These are phyloP conservation scores for Suillus weaverae DNA, from an alignment of 768 basidiomycete species.

Conservation along the genomic window DNA sequence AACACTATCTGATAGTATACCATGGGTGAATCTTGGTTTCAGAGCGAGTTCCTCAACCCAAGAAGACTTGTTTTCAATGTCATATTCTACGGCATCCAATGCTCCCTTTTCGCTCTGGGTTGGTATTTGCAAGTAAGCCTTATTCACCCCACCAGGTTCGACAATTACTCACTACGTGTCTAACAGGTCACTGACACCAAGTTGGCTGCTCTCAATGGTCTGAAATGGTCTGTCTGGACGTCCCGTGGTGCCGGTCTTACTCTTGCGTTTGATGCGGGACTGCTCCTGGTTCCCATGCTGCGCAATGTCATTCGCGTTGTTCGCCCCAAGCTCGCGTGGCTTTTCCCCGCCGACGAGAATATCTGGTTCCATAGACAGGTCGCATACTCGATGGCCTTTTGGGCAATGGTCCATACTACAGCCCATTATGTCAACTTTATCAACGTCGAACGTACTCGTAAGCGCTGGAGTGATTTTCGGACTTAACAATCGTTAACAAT, in stretches of 20 bases:
- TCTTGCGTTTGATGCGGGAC: conserved; percentile 81
- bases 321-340: conserved; percentile 76
- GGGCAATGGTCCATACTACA: conserved; percentile 89
- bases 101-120: conserved; percentile 78
- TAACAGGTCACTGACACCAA: conserved; percentile 56
- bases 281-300: conserved; percentile 87
- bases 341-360: conserved; percentile 92
- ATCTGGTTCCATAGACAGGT: conserved; percentile 97
- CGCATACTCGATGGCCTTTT: conserved; percentile 93
- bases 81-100: conserved; percentile 78
- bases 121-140: conserved; percentile 77
- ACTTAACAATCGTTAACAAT: not conserved
- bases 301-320: conserved; percentile 85
- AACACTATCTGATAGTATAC: conserved; percentile 1
- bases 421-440: conserved; percentile 94
- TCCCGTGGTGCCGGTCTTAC: conserved; percentile 92
- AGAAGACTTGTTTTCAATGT: conserved; percentile 72
- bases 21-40: conserved; percentile 75
- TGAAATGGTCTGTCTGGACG: conserved; percentile 84
- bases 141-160: not conserved
- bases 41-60: conserved; percentile 62
- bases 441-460: conserved; percentile 86
- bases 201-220: conserved; percentile 73
- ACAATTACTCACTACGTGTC: conserved; percentile 4
- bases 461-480: conserved; percentile 28